phyloP scores from a whole-genome alignment of 805 yeast genomes.

The Pichia scutulata region DNA sequence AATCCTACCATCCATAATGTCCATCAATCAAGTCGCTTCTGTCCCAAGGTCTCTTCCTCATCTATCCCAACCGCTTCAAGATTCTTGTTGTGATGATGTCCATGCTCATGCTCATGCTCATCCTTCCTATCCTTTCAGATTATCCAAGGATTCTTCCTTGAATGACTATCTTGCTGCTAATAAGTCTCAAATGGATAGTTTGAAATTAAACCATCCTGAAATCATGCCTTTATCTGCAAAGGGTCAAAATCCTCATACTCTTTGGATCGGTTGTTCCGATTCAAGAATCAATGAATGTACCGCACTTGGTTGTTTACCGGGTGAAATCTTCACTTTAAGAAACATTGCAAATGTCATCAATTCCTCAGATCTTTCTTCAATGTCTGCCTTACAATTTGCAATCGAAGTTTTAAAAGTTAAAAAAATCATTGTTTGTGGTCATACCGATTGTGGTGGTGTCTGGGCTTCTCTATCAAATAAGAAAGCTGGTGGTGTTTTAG shows the following conservation, averaged over 20 bases:
- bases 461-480: slow-evolving; percentile 67
- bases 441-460: slow-evolving; percentile 91
- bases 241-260: slow-evolving; percentile 88
- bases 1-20: neutral
- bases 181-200: slow-evolving; percentile 36
- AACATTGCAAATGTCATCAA: slow-evolving; percentile 78
- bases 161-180: slow-evolving; percentile 44
- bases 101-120: neutral
- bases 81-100: neutral
- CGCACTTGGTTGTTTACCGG: slow-evolving; percentile 70
- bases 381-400: slow-evolving; percentile 81
- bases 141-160: slow-evolving; percentile 40
- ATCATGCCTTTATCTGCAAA: slow-evolving; percentile 57
- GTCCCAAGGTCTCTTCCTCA: neutral
- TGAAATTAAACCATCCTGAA: slow-evolving; percentile 45
- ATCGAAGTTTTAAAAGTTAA: slow-evolving; percentile 74
- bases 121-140: slow-evolving; percentile 31
- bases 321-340: slow-evolving; percentile 84
- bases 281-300: slow-evolving; percentile 81
- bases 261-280: slow-evolving; percentile 94
- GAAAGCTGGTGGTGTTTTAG: slow-evolving; percentile 60
- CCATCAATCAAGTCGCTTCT: neutral
- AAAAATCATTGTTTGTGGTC: slow-evolving; percentile 85
- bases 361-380: slow-evolving; percentile 62
- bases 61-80: neutral